Base-by-base conservation (phyloP, 2,329 filamentous ascomycete genomes). In the Fusarium goolgardi region DNA sequence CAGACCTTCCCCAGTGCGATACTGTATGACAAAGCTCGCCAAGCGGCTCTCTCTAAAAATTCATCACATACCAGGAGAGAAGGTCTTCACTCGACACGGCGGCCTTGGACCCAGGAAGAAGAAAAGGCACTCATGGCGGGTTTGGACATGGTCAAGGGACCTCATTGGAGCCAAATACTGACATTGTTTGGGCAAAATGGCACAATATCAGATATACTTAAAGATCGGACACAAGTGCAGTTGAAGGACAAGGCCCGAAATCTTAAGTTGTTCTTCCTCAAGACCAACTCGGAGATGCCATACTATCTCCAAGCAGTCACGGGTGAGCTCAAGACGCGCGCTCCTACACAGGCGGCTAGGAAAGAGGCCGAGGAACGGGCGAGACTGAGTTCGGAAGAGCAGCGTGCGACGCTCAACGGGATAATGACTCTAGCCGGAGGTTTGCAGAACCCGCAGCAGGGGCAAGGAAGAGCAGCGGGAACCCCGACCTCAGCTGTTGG, bases 241-340 rank as follows among this genome's bases (percentile, higher is more conserved):
- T 83, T 97, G 15, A 97, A 97, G 78, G 93, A 97, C 76, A 97
- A 97, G 78, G 93, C 93, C 1, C 85, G 93, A 50, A 97, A 97
- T 69, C 80, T 97, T 49, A 97, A 97, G 78, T 81, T 97, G 0
- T 97, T 96, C 81, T 97, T 97, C 78, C 81, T 97, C 55, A 97
- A 97, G 81, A 95, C 91, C 20, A 93, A 93, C 53, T 94, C 93
- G 7, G 94, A 97, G 73, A 94, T 97, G 77, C 94, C 94, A 0
- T 93, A 92, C 72, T 96, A 96, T 71, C 81, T 97, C 23, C 90
- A 94, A 73, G 92, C 91, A 31, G 94, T 97, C 13, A 97, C 94
- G 0, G 94, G 94, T 5, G 94, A 97, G 78, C 82, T 97, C 37
- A 95, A 96, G 79, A 97, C 94, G 0, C 84, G 93, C 18, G 92